These are phyloP conservation scores for Boeremia lycopersici DNA, from an alignment of 2,329 filamentous ascomycete genomes.

Conservation along the genomic window DNA sequence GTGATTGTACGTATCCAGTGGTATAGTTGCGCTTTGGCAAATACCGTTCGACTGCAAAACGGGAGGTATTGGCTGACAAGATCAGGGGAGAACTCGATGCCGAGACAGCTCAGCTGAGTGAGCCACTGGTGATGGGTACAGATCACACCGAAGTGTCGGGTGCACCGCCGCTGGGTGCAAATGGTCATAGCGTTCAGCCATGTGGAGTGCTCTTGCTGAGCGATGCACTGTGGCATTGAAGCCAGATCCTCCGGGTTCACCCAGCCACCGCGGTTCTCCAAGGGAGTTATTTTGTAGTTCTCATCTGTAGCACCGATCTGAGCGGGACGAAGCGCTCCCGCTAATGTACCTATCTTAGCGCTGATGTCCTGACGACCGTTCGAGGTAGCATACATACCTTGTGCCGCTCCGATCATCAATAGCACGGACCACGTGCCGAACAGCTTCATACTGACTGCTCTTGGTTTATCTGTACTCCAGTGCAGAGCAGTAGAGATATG, in stretches of 20 bases:
- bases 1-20: conserved; percentile 35
- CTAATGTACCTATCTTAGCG: background rate
- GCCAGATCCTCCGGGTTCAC: conserved; percentile 44
- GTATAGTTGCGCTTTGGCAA: conserved; percentile 43
- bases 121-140: conserved; percentile 45
- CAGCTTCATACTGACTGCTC: background rate
- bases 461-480: background rate
- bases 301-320: background rate
- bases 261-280: conserved; percentile 27
- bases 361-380: no score
- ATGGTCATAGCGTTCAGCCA: conserved; percentile 42
- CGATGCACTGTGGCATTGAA: conserved; percentile 46
- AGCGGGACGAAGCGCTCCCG: background rate
- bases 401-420: background rate
- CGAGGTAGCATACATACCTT: background rate
- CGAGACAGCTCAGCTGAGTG: conserved; percentile 41
- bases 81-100: conserved; percentile 35
- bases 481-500: background rate
- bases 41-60: conserved; percentile 40
- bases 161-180: conserved; percentile 40
- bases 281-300: background rate
- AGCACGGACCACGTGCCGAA: background rate
- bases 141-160: conserved; percentile 38
- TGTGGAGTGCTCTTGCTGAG: conserved; percentile 39
- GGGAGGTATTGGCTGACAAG: conserved; percentile 31